Conservation (phyloP, 2,329 filamentous ascomycete genomes). For the Hypoxylon sp. region DNA sequence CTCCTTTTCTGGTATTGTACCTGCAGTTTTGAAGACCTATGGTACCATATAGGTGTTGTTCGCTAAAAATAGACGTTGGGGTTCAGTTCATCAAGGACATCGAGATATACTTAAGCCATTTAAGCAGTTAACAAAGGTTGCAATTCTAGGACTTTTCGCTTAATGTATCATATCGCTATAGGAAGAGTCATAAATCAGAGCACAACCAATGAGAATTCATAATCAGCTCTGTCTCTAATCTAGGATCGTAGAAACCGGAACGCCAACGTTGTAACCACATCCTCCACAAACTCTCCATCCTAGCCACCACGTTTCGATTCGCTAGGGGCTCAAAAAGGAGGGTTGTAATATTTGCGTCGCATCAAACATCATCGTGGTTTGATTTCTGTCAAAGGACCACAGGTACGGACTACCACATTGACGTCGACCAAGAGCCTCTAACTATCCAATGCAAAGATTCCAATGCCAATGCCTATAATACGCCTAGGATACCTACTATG, state of each 20-base stretch:
- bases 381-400: background rate
- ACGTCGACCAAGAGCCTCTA: background rate
- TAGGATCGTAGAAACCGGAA: constrained; percentile 14
- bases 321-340: constrained; percentile 1
- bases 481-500: background rate
- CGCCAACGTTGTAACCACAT: constrained; percentile 4
- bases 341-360: background rate
- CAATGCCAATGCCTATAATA: background rate
- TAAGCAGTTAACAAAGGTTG: background rate
- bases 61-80: background rate
- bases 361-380: constrained; percentile 2
- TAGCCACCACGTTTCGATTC: constrained; percentile 18
- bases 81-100: background rate
- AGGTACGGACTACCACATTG: background rate
- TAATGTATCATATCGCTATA: constrained; percentile 4
- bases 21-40: constrained; percentile 22
- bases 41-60: background rate
- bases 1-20: constrained; percentile 11
- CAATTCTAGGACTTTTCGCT: background rate
- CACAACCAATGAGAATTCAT: constrained; percentile 22
- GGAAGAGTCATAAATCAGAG: background rate
- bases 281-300: constrained; percentile 18
- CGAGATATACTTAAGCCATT: background rate
- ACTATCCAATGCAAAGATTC: background rate
- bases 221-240: constrained; percentile 8